phyloP scores from a whole-genome alignment of 805 yeast species.

The Sungouiella blattae region DNA sequence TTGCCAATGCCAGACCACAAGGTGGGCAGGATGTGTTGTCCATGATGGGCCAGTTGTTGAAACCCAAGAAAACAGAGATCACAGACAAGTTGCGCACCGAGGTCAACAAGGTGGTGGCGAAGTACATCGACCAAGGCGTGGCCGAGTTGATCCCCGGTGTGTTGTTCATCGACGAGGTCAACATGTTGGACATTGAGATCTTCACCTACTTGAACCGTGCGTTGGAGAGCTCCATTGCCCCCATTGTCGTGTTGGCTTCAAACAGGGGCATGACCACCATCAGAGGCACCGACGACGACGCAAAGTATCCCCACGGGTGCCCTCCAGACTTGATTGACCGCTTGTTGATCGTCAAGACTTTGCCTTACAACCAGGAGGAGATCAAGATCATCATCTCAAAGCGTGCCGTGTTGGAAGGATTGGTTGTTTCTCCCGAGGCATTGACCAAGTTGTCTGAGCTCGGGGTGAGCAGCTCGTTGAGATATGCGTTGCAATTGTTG shows the following conservation, averaged over 20 bases:
- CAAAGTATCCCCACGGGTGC: conserved; percentile 89
- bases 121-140: conserved; percentile 96
- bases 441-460: conserved; percentile 67
- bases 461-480: conserved; percentile 75
- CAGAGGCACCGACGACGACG: conserved; percentile 82
- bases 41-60: conserved; percentile 94
- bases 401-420: conserved; percentile 74
- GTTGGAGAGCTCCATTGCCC: conserved; percentile 86
- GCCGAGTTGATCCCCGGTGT: conserved; percentile 99
- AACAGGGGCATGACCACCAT: conserved; percentile 91
- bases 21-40: conserved; percentile 97
- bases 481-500: conserved; percentile 88
- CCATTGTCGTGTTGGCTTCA: conserved; percentile 92
- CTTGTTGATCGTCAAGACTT: conserved; percentile 84
- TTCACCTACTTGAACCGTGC: conserved; percentile 94
- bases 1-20: conserved; percentile 92
- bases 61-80: conserved; percentile 94
- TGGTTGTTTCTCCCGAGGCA: conserved; percentile 65
- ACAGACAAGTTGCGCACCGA: conserved; percentile 93
- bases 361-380: conserved; percentile 83
- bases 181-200: conserved; percentile 96
- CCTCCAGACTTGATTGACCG: conserved; percentile 95
- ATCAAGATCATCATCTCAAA: conserved; percentile 77
- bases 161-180: conserved; percentile 94
- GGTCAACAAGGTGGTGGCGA: conserved; percentile 92